Base-by-base conservation (phyloP, 2,329 filamentous ascomycete species). In the Trichoderma koningii region DNA sequence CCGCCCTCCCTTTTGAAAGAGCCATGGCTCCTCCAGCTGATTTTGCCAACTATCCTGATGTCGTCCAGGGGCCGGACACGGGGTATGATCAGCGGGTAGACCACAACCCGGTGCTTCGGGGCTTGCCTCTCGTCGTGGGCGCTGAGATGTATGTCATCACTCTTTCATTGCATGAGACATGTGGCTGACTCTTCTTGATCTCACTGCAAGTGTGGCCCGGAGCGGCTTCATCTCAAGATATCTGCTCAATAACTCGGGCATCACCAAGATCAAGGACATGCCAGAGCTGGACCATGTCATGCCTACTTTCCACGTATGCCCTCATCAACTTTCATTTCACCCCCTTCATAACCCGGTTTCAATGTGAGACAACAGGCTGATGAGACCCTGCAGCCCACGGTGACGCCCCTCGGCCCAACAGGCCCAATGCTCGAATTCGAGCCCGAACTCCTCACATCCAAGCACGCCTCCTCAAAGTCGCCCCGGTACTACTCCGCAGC, bases 91-190 rank as follows among this genome's bases (percentile, higher is more conserved):
- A 69, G n/a, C 68, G 67, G 19, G 53, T 74, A 38, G 83, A 87
- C 67, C 81, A 84, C 47, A 93, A 94, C 73, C 91, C 92, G 0
- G 82, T 87, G 1, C 79, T 96, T 68, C 83, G 88, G 63, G 92
- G 92, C 5, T 76, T 83, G 38, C 76, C 87, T 7, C 79, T 96
- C 55, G 81, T 85, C 30, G 79, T 88, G 59, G 86, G 84, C 48
- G 84, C 85, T 60, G 85, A 81, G 65, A 71, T 90, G 88, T 91
- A 77, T 73, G 55, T 30, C 7, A 38, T 38, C 21, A 3, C 34
- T 4, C 3, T 38, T 38, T 10, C 2, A 38, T 14, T 7, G 28
- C 28, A 7, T 9, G 30, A 10, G 30, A 34, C 9, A 7, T 9
- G 7, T 34, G 30, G 30, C 30, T 34, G 30, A 34, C 30, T 34